phyloP scores from a whole-genome alignment of 805 yeast genomes.

The Candida insectorum region DNA sequence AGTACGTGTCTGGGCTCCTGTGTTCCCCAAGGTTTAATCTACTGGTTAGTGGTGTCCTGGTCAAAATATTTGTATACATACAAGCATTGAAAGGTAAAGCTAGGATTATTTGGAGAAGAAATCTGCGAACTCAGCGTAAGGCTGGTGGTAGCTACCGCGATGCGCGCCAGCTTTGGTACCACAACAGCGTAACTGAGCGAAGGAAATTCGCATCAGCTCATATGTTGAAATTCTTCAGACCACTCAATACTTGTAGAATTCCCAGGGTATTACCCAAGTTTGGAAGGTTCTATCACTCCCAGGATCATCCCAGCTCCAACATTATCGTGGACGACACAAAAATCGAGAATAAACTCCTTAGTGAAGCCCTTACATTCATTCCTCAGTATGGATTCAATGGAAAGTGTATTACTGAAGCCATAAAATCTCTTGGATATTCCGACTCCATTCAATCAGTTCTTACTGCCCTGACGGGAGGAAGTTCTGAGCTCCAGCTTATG shows the following conservation, averaged over 20 bases:
- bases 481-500: conserved; percentile 53
- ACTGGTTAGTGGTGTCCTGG: conserved; percentile 7
- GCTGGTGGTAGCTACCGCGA: too few relatives aligned
- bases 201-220: too few relatives aligned
- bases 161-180: too few relatives aligned
- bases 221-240: too few relatives aligned
- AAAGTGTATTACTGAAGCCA: conserved; percentile 46
- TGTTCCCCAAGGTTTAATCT: conserved; percentile 48
- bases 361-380: conserved; percentile 37
- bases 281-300: conserved; percentile 40
- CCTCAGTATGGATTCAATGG: conserved; percentile 52
- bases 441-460: conserved; percentile 48
- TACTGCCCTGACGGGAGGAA: conserved; percentile 34
- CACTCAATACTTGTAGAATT: too few relatives aligned
- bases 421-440: conserved; percentile 45
- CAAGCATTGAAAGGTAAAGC: conserved; percentile 15
- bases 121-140: background rate
- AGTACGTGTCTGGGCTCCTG: conserved; percentile 52
- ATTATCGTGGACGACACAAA: conserved; percentile 24
- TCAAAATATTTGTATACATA: conserved; percentile 13
- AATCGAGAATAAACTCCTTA: conserved; percentile 41
- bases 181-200: too few relatives aligned
- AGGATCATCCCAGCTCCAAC: conserved; percentile 34
- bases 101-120: background rate
- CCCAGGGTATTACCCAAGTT: too few relatives aligned